phyloP scores from a whole-genome alignment of 306 rosid species.

The Delonix regia region DNA sequence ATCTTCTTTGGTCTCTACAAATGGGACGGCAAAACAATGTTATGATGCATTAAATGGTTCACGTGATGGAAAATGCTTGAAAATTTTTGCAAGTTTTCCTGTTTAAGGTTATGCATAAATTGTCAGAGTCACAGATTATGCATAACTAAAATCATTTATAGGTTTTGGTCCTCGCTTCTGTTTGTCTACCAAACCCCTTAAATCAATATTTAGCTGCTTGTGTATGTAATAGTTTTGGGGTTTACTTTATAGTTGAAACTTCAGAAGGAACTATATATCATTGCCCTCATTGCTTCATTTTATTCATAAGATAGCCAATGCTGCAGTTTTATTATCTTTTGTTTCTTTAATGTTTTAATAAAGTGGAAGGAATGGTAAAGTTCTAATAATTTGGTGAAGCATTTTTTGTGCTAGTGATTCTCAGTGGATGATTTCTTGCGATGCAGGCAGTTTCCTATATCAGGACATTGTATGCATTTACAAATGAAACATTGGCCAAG shows the following conservation, averaged over 20 bases:
- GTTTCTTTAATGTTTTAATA: constrained; percentile 23
- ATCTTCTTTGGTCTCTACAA: constrained; percentile 14
- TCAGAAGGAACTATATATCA: background rate
- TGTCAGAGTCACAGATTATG: constrained; percentile 11
- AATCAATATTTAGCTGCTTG: constrained; percentile 10
- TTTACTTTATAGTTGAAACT: constrained; percentile 28
- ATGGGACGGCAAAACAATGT: constrained; percentile 3
- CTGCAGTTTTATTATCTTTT: constrained; percentile 16
- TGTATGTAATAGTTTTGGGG: constrained; percentile 3
- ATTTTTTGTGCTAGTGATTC: constrained; percentile 29
- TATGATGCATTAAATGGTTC: constrained; percentile 18
- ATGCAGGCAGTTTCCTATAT: constrained; percentile 95
- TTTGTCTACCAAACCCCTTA: constrained; percentile 11
- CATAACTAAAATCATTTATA: background rate
- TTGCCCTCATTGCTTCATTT: constrained; percentile 23
- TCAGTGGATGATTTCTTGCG: constrained; percentile 39
- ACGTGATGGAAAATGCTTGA: constrained; percentile 7
- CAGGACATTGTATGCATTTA: constrained; percentile 90
- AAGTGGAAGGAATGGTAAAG: constrained; percentile 23
- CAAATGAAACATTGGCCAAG: constrained; percentile 96
- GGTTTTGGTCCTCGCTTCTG: constrained; percentile 18
- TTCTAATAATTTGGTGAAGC: constrained; percentile 30
- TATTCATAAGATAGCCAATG: constrained; percentile 20
- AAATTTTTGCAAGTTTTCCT: constrained; percentile 8
- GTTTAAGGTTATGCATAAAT: constrained; percentile 15